Base-by-base conservation (phyloP, 2,329 filamentous ascomycete genomes). In the Scorias spongiosa region DNA sequence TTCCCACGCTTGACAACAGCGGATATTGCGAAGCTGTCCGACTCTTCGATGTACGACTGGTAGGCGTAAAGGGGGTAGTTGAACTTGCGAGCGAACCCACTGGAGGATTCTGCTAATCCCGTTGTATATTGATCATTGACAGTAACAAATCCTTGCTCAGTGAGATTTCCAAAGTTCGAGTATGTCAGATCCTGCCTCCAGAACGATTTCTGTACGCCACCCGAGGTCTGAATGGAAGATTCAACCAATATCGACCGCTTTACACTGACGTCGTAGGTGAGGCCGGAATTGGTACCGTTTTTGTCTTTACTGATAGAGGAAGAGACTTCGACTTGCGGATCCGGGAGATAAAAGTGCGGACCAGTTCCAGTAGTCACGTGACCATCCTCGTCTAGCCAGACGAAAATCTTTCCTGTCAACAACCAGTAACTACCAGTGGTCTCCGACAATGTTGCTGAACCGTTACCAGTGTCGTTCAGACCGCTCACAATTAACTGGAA, bases 341-440 rank as follows among this genome's bases (percentile, higher is more conserved):
- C 46, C 1, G 69, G 62, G 46, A 62, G 37, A 46, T 65, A 53
- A 2, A 45, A 56, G 10, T 64, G 63, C 5, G 56, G 39, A 1
- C 53, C 58, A 10, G 72, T 74, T 1, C 70, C 77, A 0, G 76
- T 78, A 43, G 75, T 57, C 38, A 53, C 40, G 14, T 67, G 70
- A 8, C 59, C 63, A 6, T 59, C 56, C 2, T 63, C 49, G 51
- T 80, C 77, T 0, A 80, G 67, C 76, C 83, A 91, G n/a, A 87
- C 52, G 57, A 91, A 89, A 10, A 89, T 68, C 60, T 88, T 91
- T 34, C 82, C 84, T 0, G 80, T 81, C 2, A 91, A 72, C 12
- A 81, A 72, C 85, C 84, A 91, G 54, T 76, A 76, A 43, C 69
- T 72, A n/a, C 70, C 74, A 2, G 82, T 75, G 0, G 69, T 70